These are phyloP conservation scores for Casuarina cunninghamiana DNA, from an alignment of 306 rosid species.

Conservation along the genomic window DNA sequence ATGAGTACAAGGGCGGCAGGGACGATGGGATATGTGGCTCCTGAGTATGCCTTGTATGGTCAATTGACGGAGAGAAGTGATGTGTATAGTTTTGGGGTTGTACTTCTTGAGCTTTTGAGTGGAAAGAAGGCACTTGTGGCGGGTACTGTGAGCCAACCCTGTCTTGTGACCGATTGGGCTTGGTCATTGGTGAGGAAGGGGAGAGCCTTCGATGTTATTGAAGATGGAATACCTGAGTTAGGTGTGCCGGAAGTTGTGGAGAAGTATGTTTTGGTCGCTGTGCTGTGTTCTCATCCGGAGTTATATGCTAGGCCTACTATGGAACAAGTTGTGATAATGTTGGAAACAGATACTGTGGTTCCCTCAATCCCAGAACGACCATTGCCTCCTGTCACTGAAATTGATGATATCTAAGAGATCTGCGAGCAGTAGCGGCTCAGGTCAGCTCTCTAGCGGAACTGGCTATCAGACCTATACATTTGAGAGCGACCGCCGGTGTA, in stretches of 20 bases:
- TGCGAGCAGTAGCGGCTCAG: constrained; percentile 52
- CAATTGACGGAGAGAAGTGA: constrained; percentile 93
- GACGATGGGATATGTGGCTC: constrained; percentile 96
- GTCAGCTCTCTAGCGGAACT: constrained; percentile 50
- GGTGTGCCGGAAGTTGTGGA: constrained; percentile 68
- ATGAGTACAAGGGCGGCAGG: constrained; percentile 97
- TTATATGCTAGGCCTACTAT: constrained; percentile 91
- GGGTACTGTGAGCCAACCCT: constrained; percentile 49
- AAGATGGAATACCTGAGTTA: constrained; percentile 66
- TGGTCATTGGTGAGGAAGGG: constrained; percentile 80
- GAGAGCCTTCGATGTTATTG: constrained; percentile 70
- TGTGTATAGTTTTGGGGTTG: constrained; percentile 83
- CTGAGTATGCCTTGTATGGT: constrained; percentile 93
- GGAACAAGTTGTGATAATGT: constrained; percentile 95
- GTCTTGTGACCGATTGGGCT: constrained; percentile 80
- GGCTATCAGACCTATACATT: constrained; percentile 59
- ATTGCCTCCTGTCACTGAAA: constrained; percentile 65
- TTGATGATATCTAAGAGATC: constrained; percentile 71
- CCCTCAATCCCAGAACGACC: constrained; percentile 81
- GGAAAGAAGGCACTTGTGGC: constrained; percentile 81
- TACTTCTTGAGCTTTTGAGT: constrained; percentile 91
- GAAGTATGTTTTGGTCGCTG: constrained; percentile 79
- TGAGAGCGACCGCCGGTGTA: constrained; percentile 27
- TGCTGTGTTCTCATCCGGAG: constrained; percentile 93
- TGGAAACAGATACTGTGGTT: constrained; percentile 76